phyloP scores from a whole-genome alignment of 768 basidiomycete genomes.

The Lactifluus rugatus region DNA sequence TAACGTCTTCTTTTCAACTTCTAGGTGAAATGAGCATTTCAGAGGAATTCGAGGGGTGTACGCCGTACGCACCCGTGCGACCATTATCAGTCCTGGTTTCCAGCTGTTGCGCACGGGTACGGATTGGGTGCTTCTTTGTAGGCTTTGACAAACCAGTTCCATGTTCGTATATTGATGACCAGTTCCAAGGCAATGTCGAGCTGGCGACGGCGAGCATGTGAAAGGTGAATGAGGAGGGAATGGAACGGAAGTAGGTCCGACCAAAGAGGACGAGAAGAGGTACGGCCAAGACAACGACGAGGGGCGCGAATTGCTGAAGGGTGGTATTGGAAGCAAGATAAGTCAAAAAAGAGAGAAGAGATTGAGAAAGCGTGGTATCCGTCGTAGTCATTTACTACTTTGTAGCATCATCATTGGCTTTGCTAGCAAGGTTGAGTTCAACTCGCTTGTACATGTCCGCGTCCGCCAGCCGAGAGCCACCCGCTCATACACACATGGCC shows the following conservation, averaged over 20 bases:
- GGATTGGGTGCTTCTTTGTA: conserved; percentile 36
- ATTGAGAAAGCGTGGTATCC: not conserved
- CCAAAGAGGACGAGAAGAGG: conserved; percentile 29
- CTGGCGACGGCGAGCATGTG: conserved; percentile 55
- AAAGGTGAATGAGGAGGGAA: conserved; percentile 23
- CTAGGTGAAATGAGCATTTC: not conserved
- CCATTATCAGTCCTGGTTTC: conserved; percentile 31
- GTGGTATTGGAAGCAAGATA: conserved; percentile 19
- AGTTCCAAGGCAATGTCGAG: conserved; percentile 54
- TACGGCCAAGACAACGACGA: conserved; percentile 41
- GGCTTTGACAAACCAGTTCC: conserved; percentile 29
- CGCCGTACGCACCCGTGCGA: conserved; percentile 24
- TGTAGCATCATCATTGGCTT: not conserved
- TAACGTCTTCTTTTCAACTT: conserved; percentile 27
- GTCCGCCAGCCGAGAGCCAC: too few relatives aligned
- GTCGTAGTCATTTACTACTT: conserved; percentile 13
- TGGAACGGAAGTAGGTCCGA: conserved; percentile 22
- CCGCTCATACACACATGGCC: too few relatives aligned
- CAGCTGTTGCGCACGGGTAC: conserved; percentile 50
- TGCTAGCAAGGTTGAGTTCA: not conserved
- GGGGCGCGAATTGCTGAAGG: conserved; percentile 49
- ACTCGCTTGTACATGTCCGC: too few relatives aligned
- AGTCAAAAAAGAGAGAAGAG: conserved; percentile 8
- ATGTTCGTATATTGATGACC: conserved; percentile 28
- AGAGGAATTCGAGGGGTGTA: not conserved